A percentile compares a stretch with the other conserved stretches of the same genome.
Evolutionary conservation across 2,329 filamentous ascomycete genomes (phyloP).

Genomic region (Fusarium burgessii): DNA sequence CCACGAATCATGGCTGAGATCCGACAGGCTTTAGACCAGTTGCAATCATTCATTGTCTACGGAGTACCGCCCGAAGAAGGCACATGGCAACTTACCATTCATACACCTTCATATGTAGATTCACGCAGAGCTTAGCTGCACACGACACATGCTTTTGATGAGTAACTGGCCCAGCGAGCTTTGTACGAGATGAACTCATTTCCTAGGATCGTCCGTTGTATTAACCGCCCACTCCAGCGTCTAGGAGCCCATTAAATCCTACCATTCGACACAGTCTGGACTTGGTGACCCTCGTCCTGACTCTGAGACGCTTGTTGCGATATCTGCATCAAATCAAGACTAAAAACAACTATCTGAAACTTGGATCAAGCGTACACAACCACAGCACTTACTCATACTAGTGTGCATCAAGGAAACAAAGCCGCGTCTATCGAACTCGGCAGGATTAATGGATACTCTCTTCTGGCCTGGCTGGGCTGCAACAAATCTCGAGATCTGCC

Average conservation of each 20-base stretch:
- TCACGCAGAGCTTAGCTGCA: conserved; percentile 8
- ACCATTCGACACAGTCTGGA: neutral
- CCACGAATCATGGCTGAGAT: conserved; percentile 27
- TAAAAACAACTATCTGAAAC: conserved; percentile 19
- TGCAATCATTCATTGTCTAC: neutral
- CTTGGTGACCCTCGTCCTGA: conserved; percentile 13
- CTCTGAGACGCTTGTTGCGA: conserved; percentile 21
- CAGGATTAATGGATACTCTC: conserved; percentile 5
- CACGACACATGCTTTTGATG: conserved; percentile 15
- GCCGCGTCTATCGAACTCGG: neutral
- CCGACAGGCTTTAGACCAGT: conserved; percentile 10
- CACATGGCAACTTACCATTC: conserved; percentile 26
- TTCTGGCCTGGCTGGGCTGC: conserved; percentile 5
- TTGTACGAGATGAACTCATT: conserved; percentile 37
- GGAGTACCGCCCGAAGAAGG: conserved; percentile 1
- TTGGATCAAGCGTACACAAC: neutral
- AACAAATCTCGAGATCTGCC: conserved; percentile 42
- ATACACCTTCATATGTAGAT: conserved; percentile 1
- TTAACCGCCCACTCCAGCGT: conserved; percentile 36
- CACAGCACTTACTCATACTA: neutral
- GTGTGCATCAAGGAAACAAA: neutral
- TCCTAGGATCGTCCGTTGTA: conserved; percentile 22
- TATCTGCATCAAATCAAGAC: conserved; percentile 10
- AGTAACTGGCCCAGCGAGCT: conserved; percentile 6
- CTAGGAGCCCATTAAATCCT: conserved; percentile 4